Evolutionary conservation across 257 asterid genomes (phyloP), one percentile per base, ranked within the genome.

Genomic region (Leonotis leonurus): DNA sequence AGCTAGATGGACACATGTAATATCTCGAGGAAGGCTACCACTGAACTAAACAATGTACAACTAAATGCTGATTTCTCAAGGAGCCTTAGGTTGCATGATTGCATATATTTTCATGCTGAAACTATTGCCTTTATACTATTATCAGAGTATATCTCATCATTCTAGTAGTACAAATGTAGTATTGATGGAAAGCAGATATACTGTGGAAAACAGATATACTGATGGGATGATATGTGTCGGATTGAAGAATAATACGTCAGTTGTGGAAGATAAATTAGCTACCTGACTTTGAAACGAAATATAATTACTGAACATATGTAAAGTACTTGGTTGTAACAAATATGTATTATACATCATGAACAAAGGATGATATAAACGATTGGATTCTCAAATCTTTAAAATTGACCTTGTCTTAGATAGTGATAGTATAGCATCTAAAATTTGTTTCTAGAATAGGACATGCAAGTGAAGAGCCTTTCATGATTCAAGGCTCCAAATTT

Each of bases 101-200:
- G 57, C 58, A 52, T 54, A 25, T 21, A 43, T 37, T 16, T 32
- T 43, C 40, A 40, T 36, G 69, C 46, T 44, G 59, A 62, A 51
- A 35, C 36, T 17, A 5, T 27, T 29, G 32, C 21, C 3, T 35
- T 24, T 12, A 54, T 54, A 54, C 58, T 58, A 16, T 18, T 46
- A 32, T 46, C 40, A 29, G 40, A 27, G 25, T 46, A 20, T 17
- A 11, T 26, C 56, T 44, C 46, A 21, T 32, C 13, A 2, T 29
- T 25, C 49, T 39, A 48, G 21, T 68, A 3, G 13, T 26, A 62
- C 0, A 62, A n/a, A 12, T 26, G 37, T 37, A 67, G 25, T 25
- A 62, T 10, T 46, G 4, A 30, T 20, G 57, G 7, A 29, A 7
- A 56, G 32, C 36, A n/a, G n/a, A 53, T 37, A 37, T 41, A 24